These are phyloP conservation scores for Pterothamnion heteromorphum DNA, from an alignment of 31 red algal genomes.

Conservation along the genomic window DNA sequence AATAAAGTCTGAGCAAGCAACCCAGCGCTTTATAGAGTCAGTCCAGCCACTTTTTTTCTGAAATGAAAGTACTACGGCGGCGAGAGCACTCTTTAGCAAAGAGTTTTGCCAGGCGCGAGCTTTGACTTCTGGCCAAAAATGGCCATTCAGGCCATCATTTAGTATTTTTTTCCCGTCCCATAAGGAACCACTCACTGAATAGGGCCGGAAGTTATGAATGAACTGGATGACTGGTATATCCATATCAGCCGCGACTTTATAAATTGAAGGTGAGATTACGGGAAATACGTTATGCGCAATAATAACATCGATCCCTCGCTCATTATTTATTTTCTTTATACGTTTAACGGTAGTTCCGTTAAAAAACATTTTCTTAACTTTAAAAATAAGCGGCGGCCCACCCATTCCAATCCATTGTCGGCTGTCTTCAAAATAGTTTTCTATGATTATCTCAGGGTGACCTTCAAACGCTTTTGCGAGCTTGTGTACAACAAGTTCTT, in stretches of 20 bases:
- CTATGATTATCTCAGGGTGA: not conserved
- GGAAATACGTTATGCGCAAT: not conserved
- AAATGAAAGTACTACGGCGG: not conserved
- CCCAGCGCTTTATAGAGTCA: not conserved
- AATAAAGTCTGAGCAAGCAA: not conserved
- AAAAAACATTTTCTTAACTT: not conserved
- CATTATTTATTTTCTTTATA: not conserved
- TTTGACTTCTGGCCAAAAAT: not conserved
- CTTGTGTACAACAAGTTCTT: not conserved
- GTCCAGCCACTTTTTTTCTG: not conserved
- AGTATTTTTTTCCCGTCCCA: not conserved
- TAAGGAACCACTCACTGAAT: not conserved
- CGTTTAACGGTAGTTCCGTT: not conserved
- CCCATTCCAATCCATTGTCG: not conserved
- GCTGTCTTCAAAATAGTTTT: not conserved
- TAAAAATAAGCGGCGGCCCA: not conserved
- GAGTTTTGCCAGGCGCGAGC: not conserved
- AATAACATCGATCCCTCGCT: not conserved
- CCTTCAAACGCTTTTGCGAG: not conserved
- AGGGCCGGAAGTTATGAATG: not conserved
- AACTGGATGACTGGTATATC: not conserved
- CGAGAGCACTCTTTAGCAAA: not conserved
- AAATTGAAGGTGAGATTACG: not conserved
- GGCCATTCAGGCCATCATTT: not conserved
- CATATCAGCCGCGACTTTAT: not conserved